phyloP scores from a whole-genome alignment of 768 basidiomycete species.

The Boletus vermiculosoides region DNA sequence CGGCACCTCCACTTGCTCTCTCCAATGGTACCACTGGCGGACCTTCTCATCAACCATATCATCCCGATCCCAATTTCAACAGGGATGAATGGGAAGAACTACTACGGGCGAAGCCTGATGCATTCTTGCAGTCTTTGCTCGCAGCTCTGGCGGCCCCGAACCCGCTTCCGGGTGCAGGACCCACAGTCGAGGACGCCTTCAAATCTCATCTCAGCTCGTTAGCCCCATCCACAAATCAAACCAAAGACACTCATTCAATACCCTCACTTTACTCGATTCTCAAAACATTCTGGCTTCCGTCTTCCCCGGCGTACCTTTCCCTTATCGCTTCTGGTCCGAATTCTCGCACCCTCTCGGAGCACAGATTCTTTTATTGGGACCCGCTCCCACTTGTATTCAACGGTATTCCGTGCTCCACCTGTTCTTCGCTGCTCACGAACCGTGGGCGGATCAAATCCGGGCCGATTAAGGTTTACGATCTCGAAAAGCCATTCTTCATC shows the following conservation, averaged over 20 bases:
- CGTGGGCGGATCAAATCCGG: conserved; percentile 71
- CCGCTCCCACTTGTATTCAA: conserved; percentile 81
- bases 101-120: conserved; percentile 52
- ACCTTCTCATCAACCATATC: conserved; percentile 28
- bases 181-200: conserved; percentile 74
- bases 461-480: conserved; percentile 76
- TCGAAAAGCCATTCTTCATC: conserved; percentile 77
- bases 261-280: conserved; percentile 74
- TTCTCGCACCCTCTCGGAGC: conserved; percentile 66
- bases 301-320: conserved; percentile 73
- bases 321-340: conserved; percentile 70
- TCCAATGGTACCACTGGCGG: conserved; percentile 24
- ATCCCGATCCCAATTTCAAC: conserved; percentile 52
- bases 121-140: conserved; percentile 57
- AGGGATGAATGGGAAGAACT: conserved; percentile 67
- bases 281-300: conserved; percentile 83
- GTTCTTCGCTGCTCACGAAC: conserved; percentile 58
- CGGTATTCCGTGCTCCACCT: conserved; percentile 72
- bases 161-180: conserved; percentile 57
- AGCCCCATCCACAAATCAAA: conserved; percentile 46
- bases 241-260: conserved; percentile 47
- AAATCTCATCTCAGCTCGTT: conserved; percentile 71
- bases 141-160: conserved; percentile 60
- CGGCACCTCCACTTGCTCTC: conserved; percentile 36
- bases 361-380: conserved; percentile 86